Evolutionary conservation across 768 basidiomycete genomes (phyloP).

Genomic region (Gautieria morchelliformis): DNA sequence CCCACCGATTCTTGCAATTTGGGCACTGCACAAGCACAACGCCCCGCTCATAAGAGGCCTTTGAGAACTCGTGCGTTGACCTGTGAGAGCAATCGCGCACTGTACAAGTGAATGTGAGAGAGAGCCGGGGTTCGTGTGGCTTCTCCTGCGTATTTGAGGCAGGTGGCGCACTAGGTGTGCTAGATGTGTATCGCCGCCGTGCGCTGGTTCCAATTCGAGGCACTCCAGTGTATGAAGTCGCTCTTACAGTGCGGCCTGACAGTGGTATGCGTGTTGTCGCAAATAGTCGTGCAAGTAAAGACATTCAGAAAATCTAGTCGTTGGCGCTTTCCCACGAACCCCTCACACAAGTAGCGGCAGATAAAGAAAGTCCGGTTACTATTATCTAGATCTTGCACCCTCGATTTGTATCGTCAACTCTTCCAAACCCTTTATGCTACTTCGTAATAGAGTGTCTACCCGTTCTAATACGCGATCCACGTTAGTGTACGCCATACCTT

Average conservation of each 20-base stretch:
- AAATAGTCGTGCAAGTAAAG: background rate
- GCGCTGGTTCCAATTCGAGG: background rate
- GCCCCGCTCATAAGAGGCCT: conserved; percentile 75
- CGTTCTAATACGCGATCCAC: conserved; percentile 65
- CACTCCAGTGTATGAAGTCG: background rate
- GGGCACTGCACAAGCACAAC: conserved; percentile 91
- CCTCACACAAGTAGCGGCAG: background rate
- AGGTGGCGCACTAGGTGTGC: background rate
- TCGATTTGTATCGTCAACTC: conserved; percentile 91
- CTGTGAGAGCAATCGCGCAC: conserved; percentile 63
- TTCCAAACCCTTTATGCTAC: conserved; percentile 69
- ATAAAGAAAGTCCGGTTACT: background rate
- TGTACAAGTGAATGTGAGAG: conserved; percentile 82
- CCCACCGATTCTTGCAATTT: conserved; percentile 77
- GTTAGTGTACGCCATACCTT: conserved; percentile 43
- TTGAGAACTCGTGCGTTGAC: conserved; percentile 83
- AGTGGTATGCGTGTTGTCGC: background rate
- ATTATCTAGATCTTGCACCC: conserved; percentile 9
- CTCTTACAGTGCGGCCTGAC: background rate
- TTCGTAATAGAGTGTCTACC: conserved; percentile 64
- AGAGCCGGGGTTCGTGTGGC: conserved; percentile 49
- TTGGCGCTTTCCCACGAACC: background rate
- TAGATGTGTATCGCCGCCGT: background rate
- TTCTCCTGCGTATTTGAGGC: conserved; percentile 11
- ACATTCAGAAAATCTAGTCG: background rate